These are phyloP conservation scores for Rhododendron ferrugineum DNA, from an alignment of 148 eudicot species.

Conservation along the genomic window DNA sequence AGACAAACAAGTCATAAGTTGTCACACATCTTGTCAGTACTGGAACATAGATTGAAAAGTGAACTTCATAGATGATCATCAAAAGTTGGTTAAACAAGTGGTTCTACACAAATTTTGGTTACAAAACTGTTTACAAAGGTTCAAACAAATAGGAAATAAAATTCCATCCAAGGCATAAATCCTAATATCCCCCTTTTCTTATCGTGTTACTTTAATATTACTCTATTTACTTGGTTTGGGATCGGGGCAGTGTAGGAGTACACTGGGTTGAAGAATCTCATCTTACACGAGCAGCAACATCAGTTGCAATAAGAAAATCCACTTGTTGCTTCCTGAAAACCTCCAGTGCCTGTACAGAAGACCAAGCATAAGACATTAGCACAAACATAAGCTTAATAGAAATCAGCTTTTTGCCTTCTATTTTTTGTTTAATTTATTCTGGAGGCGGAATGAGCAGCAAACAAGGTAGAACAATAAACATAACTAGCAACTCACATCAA, in stretches of 20 bases:
- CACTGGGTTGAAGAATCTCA: neutral
- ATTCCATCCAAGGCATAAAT: neutral
- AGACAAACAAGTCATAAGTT: neutral
- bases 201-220: neutral
- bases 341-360: slow-evolving; percentile 51
- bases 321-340: slow-evolving; percentile 76
- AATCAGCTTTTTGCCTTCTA: neutral
- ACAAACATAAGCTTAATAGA: neutral
- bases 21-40: neutral
- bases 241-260: neutral
- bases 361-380: neutral
- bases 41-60: neutral
- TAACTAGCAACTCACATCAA: slow-evolving; percentile 40
- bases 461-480: neutral
- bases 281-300: slow-evolving; percentile 84
- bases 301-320: slow-evolving; percentile 89
- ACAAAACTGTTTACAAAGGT: neutral
- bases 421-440: neutral
- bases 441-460: neutral
- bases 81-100: neutral
- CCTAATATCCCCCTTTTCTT: neutral
- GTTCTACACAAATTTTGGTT: neutral
- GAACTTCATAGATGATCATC: neutral
- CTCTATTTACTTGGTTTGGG: neutral
- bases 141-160: neutral